Evolutionary conservation across 768 basidiomycete species (phyloP).

Genomic region (Trametes sanguinea): DNA sequence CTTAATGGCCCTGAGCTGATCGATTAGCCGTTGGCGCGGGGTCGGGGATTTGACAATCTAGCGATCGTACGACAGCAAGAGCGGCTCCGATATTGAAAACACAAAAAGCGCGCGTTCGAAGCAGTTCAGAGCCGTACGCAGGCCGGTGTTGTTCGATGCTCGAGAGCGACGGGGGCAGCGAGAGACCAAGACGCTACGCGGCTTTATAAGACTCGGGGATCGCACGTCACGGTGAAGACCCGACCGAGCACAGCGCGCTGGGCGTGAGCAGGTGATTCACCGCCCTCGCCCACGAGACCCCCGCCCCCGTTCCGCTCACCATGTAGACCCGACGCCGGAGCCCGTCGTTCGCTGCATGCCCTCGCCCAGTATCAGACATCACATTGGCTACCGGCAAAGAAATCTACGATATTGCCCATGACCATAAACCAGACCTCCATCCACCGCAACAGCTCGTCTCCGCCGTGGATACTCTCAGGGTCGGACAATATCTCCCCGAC

Average conservation of each 20-base stretch:
- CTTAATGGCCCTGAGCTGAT: slow-evolving; percentile 19
- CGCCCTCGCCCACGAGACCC: slow-evolving; percentile 10
- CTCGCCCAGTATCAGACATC: not conserved
- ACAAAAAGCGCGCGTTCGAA: not conserved
- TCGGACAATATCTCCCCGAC: slow-evolving; percentile 71
- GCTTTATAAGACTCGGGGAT: slow-evolving; percentile 17
- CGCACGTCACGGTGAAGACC: slow-evolving; percentile 1
- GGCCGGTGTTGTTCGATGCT: slow-evolving; percentile 4
- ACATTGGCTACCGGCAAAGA: slow-evolving; percentile 27
- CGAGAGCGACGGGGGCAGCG: not conserved
- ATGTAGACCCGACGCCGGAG: not conserved
- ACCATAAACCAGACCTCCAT: slow-evolving; percentile 81
- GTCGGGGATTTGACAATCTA: slow-evolving; percentile 15
- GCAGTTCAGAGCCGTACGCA: slow-evolving; percentile 4
- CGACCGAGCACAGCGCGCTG: slow-evolving; percentile 1
- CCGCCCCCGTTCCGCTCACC: not conserved
- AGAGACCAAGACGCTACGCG: slow-evolving; percentile 1
- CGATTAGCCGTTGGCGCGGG: slow-evolving; percentile 25
- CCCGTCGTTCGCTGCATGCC: not conserved
- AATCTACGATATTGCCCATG: slow-evolving; percentile 62
- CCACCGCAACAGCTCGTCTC: slow-evolving; percentile 49
- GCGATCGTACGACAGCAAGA: slow-evolving; percentile 26
- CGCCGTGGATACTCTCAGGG: slow-evolving; percentile 35
- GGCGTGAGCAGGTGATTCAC: slow-evolving; percentile 14
- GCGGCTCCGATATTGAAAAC: not conserved